Percentiles rank a stretch among this genome's conserved stretches.
Evolutionary conservation across 1,284 basidiomycete genomes (phyloP).

Genomic region (Ganoderma leucocontextum): DNA sequence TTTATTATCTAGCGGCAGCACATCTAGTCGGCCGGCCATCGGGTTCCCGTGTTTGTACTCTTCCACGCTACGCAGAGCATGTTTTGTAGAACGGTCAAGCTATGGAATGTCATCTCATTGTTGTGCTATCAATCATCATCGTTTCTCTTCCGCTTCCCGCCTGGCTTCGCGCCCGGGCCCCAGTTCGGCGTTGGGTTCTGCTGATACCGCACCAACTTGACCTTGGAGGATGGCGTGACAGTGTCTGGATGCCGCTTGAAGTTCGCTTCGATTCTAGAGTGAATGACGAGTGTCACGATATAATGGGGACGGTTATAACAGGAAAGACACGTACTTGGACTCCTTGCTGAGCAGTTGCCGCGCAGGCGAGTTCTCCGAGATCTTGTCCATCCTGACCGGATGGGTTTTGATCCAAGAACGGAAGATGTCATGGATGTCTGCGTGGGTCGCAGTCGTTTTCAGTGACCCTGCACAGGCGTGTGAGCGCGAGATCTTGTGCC

Average conservation of each 20-base stretch:
- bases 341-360: constrained; percentile 70
- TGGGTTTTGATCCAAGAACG: constrained; percentile 84
- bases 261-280: constrained; percentile 69
- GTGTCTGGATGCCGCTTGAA: constrained; percentile 78
- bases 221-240: constrained; percentile 62
- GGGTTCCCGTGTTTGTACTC: constrained; percentile 26
- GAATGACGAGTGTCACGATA: constrained; percentile 2
- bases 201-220: constrained; percentile 91
- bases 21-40: constrained; percentile 23
- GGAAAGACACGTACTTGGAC: constrained; percentile 58
- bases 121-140: constrained; percentile 38
- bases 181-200: constrained; percentile 91
- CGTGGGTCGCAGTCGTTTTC: constrained; percentile 86
- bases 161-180: constrained; percentile 84
- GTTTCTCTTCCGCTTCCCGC: constrained; percentile 57
- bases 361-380: constrained; percentile 77
- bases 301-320: background rate
- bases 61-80: constrained; percentile 20
- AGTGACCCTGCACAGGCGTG: constrained; percentile 91
- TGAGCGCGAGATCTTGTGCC: constrained; percentile 87
- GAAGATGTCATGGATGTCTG: constrained; percentile 84
- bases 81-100: constrained; percentile 33
- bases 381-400: constrained; percentile 87
- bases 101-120: constrained; percentile 25
- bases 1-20: constrained; percentile 33